Percentiles rank a stretch among this genome's conserved stretches.
Evolutionary conservation across 345 rosid species (phyloP).

Genomic region (Citrus australasica): DNA sequence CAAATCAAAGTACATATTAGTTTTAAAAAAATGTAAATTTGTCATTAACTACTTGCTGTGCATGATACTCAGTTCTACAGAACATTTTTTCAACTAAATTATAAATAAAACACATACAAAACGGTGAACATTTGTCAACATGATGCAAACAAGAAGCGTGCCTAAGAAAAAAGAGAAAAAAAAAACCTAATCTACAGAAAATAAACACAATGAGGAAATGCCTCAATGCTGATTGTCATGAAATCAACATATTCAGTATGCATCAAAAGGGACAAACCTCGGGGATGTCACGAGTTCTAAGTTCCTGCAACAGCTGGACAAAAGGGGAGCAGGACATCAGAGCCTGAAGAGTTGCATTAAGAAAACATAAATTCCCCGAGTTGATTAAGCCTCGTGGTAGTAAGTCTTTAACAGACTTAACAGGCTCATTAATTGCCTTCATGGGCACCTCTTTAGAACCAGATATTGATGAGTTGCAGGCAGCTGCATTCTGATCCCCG

Average conservation of each 20-base stretch:
- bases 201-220: neutral
- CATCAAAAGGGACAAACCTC: slow-evolving; percentile 40
- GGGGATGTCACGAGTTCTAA: slow-evolving; percentile 48
- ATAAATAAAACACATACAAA: neutral
- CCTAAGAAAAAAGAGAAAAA: neutral
- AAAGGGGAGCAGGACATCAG: slow-evolving; percentile 84
- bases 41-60: neutral
- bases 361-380: slow-evolving; percentile 86
- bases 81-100: neutral
- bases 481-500: slow-evolving; percentile 17
- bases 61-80: neutral
- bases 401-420: slow-evolving; percentile 33
- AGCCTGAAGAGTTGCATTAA: slow-evolving; percentile 89
- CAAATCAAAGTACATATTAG: slow-evolving; percentile 8
- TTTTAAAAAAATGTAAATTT: neutral
- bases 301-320: slow-evolving; percentile 69
- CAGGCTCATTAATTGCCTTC: slow-evolving; percentile 35
- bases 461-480: slow-evolving; percentile 24
- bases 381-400: slow-evolving; percentile 84
- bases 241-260: neutral
- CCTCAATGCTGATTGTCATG: neutral
- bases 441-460: slow-evolving; percentile 24
- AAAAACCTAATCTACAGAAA: neutral
- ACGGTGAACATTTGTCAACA: neutral
- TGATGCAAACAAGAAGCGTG: neutral